Evolutionary conservation across 768 basidiomycete species (phyloP), one percentile per base, ranked within the genome.

Genomic region (Panaeolus cyanescens): DNA sequence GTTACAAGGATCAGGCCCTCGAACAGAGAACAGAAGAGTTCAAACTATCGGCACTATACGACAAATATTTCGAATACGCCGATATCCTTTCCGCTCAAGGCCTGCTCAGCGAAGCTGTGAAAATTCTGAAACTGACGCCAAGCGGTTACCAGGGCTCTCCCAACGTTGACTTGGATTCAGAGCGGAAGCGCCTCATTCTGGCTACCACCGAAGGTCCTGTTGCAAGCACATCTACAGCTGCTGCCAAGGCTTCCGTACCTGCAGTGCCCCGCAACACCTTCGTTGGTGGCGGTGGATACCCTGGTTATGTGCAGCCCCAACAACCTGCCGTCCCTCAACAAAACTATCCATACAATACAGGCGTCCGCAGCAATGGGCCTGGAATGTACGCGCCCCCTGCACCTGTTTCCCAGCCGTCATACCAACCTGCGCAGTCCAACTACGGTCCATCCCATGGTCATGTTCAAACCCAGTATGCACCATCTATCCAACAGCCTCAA

Each of bases 21-120:
- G 70, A 74, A 1, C 69, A 74, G 54, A 66, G 73, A 1, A 62
- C 74, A 0, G 84, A 88, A 72, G 79, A 86, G 1, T 98, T 90
- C 82, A 95, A 93, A 74, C 83, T 99, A 17, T 86, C 92, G 0
- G 80, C 79, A 8, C 76, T 99, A 53, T 99, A 99, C 70, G 95
- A 98, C 69, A 85, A 90, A 13, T 99, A 97, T 79, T 88, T 92
- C 69, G 97, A 99, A 74, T 99, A 99, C 67, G 95, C 96, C 2
- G 93, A 97, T 64, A 78, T 98, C 56, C 82, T 99, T 25, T 92
- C 92, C 5, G 84, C 89, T 0, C 96, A 99, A 70, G 96, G 96
- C n/a, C 82, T 96, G 19, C 78, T 95, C 54, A 84, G 88, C 66
- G 88, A 95, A 59, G 96, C 95, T 0, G 83, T 88, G 22, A 80